Percentiles rank a stretch among this genome's conserved stretches.
phyloP scores from a whole-genome alignment of 78 protist genomes.

The Dictyostelium purpureum region DNA sequence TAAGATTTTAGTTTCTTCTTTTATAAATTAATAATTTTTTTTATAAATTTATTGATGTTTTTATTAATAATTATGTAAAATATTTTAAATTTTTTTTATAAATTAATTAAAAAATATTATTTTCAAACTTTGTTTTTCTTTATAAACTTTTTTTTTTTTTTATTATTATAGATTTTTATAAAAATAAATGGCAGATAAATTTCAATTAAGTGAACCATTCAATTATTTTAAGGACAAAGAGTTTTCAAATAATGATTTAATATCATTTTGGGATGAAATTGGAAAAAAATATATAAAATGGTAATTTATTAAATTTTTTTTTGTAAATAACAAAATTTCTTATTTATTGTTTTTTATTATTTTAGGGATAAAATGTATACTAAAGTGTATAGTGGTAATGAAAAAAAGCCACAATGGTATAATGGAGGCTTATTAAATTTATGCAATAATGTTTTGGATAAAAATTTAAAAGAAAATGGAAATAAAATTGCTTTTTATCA shows the following conservation, averaged over 20 bases:
- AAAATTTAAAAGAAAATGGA: background rate
- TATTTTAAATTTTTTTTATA: too few relatives aligned
- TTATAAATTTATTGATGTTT: too few relatives aligned
- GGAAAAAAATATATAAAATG: conserved; percentile 15
- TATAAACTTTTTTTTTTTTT: too few relatives aligned
- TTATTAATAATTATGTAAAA: too few relatives aligned
- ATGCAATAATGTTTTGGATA: conserved; percentile 80
- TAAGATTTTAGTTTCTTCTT: too few relatives aligned
- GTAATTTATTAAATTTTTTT: background rate
- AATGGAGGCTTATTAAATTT: conserved; percentile 82
- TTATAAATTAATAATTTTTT: too few relatives aligned
- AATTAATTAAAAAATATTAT: too few relatives aligned
- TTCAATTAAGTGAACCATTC: conserved; percentile 7
- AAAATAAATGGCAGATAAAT: too few relatives aligned
- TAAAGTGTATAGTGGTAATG: background rate
- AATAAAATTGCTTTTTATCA: background rate
- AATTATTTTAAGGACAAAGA: background rate
- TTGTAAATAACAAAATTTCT: too few relatives aligned
- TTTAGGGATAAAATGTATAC: background rate
- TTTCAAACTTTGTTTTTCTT: too few relatives aligned
- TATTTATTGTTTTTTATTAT: too few relatives aligned
- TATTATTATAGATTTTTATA: too few relatives aligned
- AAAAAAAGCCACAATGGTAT: conserved; percentile 79
- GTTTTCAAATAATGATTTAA: background rate
- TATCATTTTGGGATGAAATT: conserved; percentile 18